A percentile compares a stretch with the other conserved stretches of the same genome.
phyloP scores from a whole-genome alignment of 1,284 basidiomycete species.

The Wolfiporia cocos region DNA sequence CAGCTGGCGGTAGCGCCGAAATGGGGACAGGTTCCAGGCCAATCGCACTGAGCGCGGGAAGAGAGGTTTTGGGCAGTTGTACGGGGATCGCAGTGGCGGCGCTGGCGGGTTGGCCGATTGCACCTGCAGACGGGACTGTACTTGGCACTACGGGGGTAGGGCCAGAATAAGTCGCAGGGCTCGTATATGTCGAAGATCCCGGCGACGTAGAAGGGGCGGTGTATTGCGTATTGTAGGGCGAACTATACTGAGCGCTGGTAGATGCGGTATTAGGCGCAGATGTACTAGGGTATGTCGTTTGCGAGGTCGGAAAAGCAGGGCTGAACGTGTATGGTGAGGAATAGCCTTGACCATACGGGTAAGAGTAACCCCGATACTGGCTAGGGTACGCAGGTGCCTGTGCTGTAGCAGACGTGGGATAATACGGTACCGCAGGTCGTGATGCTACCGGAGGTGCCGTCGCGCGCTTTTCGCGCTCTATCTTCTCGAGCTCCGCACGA shows the following conservation, averaged over 20 bases:
- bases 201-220: conserved; percentile 19
- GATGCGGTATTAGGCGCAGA: conserved; percentile 1
- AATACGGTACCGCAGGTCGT: conserved; percentile 14
- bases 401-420: conserved; percentile 15
- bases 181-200: conserved; percentile 20
- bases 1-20: conserved; percentile 45
- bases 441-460: conserved; percentile 15
- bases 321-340: conserved; percentile 22
- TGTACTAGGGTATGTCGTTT: conserved; percentile 5
- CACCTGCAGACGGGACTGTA: too few relatives aligned
- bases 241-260: conserved; percentile 3
- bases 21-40: conserved; percentile 69
- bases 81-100: conserved; percentile 55
- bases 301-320: conserved; percentile 15
- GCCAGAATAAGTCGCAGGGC: conserved; percentile 8
- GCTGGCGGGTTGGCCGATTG: too few relatives aligned
- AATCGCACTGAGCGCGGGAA: conserved; percentile 60
- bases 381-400: conserved; percentile 24
- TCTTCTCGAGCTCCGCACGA: conserved; percentile 56
- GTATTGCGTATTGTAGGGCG: conserved; percentile 13
- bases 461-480: conserved; percentile 58
- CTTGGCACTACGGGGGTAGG: background rate
- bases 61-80: conserved; percentile 61
- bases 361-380: conserved; percentile 33
- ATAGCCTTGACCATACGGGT: conserved; percentile 29